These are phyloP conservation scores for Blastomyces parvus DNA, from an alignment of 2,329 filamentous ascomycete species.

Conservation along the genomic window DNA sequence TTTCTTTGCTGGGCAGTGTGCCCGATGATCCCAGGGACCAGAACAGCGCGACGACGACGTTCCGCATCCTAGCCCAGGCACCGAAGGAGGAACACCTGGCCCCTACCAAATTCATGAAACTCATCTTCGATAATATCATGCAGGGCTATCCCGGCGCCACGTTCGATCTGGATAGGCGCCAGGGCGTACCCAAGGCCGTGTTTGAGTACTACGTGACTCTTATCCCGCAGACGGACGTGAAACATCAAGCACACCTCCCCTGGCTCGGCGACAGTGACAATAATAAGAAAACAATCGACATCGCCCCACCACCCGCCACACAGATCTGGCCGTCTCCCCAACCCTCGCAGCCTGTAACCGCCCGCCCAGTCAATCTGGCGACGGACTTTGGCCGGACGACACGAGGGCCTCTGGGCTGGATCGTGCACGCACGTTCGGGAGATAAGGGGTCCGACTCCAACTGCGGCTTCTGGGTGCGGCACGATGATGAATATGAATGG, in stretches of 20 bases:
- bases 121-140: constrained; percentile 33
- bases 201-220: constrained; percentile 25
- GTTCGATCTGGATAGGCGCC: constrained; percentile 28
- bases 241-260: constrained; percentile 23
- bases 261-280: constrained; percentile 8
- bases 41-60: constrained; percentile 34
- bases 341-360: constrained; percentile 17
- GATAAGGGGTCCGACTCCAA: constrained; percentile 31
- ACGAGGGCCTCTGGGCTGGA: constrained; percentile 23
- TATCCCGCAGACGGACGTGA: constrained; percentile 20
- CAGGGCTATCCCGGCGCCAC: constrained; percentile 33
- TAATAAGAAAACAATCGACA: constrained; percentile 13
- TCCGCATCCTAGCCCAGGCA: constrained; percentile 41
- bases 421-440: constrained; percentile 29
- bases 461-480: constrained; percentile 29
- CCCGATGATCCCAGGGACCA: constrained; percentile 31
- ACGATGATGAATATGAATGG: constrained; percentile 25
- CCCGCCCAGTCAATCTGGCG: constrained; percentile 11
- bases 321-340: constrained; percentile 20
- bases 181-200: constrained; percentile 29
- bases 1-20: constrained; percentile 25
- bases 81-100: constrained; percentile 28
- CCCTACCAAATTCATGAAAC: constrained; percentile 28
- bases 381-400: constrained; percentile 23
- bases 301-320: constrained; percentile 19